Evolutionary conservation across 495 filamentous ascomycete genomes (phyloP).

Genomic region (Cladorrhinum samala): DNA sequence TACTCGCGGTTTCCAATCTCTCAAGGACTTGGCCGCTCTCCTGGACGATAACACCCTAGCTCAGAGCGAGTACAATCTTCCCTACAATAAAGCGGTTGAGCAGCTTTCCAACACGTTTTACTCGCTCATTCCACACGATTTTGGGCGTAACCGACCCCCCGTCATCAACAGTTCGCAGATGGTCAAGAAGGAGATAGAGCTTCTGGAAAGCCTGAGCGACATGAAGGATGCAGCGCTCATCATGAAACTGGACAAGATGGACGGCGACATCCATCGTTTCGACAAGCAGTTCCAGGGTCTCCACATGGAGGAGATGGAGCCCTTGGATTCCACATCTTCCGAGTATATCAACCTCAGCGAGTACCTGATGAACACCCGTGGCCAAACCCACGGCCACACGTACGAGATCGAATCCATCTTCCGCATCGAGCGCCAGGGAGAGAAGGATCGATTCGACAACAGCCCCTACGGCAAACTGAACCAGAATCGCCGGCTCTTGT

Average conservation of each 20-base stretch:
- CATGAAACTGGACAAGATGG: conserved; percentile 55
- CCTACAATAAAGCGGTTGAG: conserved; percentile 41
- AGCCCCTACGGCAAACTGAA: conserved; percentile 37
- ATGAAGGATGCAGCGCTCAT: conserved; percentile 79
- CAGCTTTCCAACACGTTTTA: conserved; percentile 69
- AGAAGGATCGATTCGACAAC: conserved; percentile 60
- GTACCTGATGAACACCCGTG: conserved; percentile 62
- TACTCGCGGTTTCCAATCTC: conserved; percentile 57
- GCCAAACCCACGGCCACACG: conserved; percentile 51
- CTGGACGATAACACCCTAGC: conserved; percentile 46
- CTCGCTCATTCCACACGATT: conserved; percentile 73
- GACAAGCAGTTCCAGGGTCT: conserved; percentile 67
- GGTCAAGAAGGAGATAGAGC: conserved; percentile 67
- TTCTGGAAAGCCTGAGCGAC: conserved; percentile 70
- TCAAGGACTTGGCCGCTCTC: conserved; percentile 67
- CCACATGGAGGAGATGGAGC: conserved; percentile 68
- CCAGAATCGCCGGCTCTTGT: conserved; percentile 63
- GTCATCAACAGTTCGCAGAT: conserved; percentile 47
- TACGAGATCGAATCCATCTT: conserved; percentile 72
- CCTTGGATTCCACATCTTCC: conserved; percentile 47
- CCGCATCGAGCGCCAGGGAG: conserved; percentile 71
- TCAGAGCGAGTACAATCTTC: conserved; percentile 34
- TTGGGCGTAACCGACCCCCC: conserved; percentile 67
- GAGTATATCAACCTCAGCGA: conserved; percentile 60
- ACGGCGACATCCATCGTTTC: conserved; percentile 51